Evolutionary conservation across 2,329 filamentous ascomycete genomes (phyloP).

Genomic region (Fusarium lateritium): DNA sequence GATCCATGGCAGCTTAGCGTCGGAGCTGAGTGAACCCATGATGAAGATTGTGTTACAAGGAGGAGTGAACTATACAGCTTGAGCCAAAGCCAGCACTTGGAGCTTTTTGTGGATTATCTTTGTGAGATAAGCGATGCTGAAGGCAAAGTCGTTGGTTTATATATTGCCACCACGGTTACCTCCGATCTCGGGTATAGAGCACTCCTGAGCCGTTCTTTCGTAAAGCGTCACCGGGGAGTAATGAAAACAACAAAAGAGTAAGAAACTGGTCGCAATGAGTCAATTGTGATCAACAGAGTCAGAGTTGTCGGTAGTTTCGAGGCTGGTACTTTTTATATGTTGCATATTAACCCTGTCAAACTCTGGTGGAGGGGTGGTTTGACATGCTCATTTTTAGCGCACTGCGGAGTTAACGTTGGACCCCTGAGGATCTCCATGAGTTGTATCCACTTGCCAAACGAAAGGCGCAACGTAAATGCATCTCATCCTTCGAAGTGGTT

Average conservation of each 20-base stretch:
- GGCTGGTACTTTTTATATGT: not conserved
- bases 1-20: constrained; percentile 72
- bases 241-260: too few relatives aligned
- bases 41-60: constrained; percentile 8
- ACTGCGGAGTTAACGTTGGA: constrained; percentile 1
- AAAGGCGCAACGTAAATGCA: constrained; percentile 12
- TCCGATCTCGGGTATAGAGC: not conserved
- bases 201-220: not conserved
- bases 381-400: constrained; percentile 9
- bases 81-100: too few relatives aligned
- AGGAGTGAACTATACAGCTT: too few relatives aligned
- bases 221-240: not conserved
- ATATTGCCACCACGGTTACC: too few relatives aligned
- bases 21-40: constrained; percentile 60
- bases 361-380: not conserved
- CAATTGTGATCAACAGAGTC: not conserved
- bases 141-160: too few relatives aligned
- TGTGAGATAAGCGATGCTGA: too few relatives aligned
- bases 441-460: constrained; percentile 25
- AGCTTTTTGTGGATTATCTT: too few relatives aligned
- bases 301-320: not conserved
- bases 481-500: constrained; percentile 19
- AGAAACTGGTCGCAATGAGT: too few relatives aligned
- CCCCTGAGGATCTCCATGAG: not conserved
- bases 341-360: not conserved